Evolutionary conservation across 805 yeast species (phyloP).

Genomic region (Candida odintsovae): DNA sequence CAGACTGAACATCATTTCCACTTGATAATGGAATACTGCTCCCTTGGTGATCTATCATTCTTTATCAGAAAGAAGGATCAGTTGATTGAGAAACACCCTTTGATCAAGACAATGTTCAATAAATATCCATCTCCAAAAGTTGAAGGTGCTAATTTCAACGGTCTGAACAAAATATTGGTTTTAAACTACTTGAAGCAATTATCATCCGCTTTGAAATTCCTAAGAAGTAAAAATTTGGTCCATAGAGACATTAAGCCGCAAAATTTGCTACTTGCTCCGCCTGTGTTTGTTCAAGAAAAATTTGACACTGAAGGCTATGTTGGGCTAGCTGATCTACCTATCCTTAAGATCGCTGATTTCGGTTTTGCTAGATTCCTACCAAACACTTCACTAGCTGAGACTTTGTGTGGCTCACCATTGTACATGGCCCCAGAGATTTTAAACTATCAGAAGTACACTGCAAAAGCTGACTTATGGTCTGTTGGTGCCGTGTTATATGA

Average conservation of each 20-base stretch:
- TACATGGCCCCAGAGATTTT: slow-evolving; percentile 99
- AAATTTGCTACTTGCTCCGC: slow-evolving; percentile 76
- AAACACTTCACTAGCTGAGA: slow-evolving; percentile 90
- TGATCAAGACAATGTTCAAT: slow-evolving; percentile 66
- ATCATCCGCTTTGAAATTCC: slow-evolving; percentile 74
- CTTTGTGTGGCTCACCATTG: slow-evolving; percentile 94
- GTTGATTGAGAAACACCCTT: slow-evolving; percentile 68
- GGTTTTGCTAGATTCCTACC: slow-evolving; percentile 97
- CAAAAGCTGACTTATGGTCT: slow-evolving; percentile 97
- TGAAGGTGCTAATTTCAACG: slow-evolving; percentile 51
- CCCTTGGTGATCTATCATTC: slow-evolving; percentile 88
- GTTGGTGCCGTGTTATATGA: slow-evolving; percentile 95
- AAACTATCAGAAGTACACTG: slow-evolving; percentile 91
- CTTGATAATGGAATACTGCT: slow-evolving; percentile 93
- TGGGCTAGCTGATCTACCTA: slow-evolving; percentile 86
- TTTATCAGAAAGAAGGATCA: slow-evolving; percentile 76
- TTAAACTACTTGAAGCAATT: slow-evolving; percentile 84
- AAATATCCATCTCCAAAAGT: slow-evolving; percentile 71
- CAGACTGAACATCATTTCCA: slow-evolving; percentile 77
- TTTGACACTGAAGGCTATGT: slow-evolving; percentile 47
- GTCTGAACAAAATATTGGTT: slow-evolving; percentile 73
- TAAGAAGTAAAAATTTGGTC: slow-evolving; percentile 78
- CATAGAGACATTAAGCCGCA: slow-evolving; percentile 97
- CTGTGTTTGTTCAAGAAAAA: slow-evolving; percentile 59
- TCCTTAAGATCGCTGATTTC: slow-evolving; percentile 91